Evolutionary conservation across 306 rosid species (phyloP), one percentile per base, ranked within the genome.

Genomic region (Cucurbita maxima): DNA sequence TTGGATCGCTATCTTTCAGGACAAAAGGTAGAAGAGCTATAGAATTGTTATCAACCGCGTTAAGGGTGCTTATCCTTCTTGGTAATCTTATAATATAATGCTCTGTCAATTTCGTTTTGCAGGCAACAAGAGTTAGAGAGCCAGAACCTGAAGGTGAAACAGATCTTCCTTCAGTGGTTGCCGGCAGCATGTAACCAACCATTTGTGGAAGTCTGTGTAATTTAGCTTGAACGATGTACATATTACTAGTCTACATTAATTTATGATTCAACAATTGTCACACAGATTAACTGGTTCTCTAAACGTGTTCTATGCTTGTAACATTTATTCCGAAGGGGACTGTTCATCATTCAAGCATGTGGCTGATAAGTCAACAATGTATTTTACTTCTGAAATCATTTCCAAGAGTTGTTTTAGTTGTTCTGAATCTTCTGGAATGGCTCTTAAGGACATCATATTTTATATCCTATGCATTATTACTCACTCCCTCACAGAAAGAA

Each of bases 151-250:
- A 95, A 73, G 82, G 82, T 56, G 99, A 91, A 73, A 40, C 87
- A 14, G 93, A 95, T 76, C 77, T 88, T 76, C 79, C 87, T 76
- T 77, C 89, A 72, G 84, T 92, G 50, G 85, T 90, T 76, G 97
- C 87, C 80, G 95, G 92, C 80, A 95, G 92, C 92, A 88, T 95
- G 99, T 95, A 83, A 91, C 52, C 73, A 60, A 13, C 76, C 37
- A 50, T 54, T 64, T 71, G 41, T 67, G 73, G 41, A 67, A 45
- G 56, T 45, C 55, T 44, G 5, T 81, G 20, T 75, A 41, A 55
- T 93, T 92, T 90, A 87, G 81, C 90, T 90, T 87, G 66, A 79
- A 83, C 66, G 84, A 76, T 78, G 57, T 75, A 70, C 81, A 81
- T 84, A 83, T 48, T 25, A 48, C 55, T 48, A 15, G 57, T 48